Conservation (phyloP, 345 rosid genomes). For the Dipteronia sinensis region DNA sequence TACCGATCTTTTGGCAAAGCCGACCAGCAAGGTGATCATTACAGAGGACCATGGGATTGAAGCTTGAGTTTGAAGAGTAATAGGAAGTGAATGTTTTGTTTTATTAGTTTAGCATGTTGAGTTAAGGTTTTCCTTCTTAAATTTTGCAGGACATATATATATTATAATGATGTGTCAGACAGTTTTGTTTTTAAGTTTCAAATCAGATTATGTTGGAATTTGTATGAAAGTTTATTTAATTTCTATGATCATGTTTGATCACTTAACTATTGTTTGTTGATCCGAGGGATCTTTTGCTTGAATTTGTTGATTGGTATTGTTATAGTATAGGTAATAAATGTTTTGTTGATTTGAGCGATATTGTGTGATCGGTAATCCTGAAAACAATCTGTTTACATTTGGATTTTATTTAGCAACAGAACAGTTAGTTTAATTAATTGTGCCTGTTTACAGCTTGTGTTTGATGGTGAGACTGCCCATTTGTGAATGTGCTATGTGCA, state of each 20-base stretch:
- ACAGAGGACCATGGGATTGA: conserved; percentile 34
- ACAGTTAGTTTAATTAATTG: too few relatives aligned
- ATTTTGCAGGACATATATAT: background rate
- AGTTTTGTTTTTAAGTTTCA: conserved; percentile 9
- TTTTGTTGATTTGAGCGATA: too few relatives aligned
- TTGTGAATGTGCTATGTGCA: too few relatives aligned
- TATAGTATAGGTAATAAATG: too few relatives aligned
- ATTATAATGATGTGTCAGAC: background rate
- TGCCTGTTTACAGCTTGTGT: too few relatives aligned
- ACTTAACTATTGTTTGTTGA: too few relatives aligned
- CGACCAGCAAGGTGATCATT: conserved; percentile 35
- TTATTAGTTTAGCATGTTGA: conserved; percentile 7
- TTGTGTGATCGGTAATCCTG: too few relatives aligned
- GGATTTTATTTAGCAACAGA: too few relatives aligned
- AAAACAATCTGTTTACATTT: too few relatives aligned
- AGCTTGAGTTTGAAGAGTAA: conserved; percentile 21
- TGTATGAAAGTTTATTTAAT: conserved; percentile 3
- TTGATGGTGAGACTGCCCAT: too few relatives aligned
- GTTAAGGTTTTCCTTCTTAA: conserved; percentile 1
- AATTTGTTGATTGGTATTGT: too few relatives aligned
- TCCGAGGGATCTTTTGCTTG: too few relatives aligned
- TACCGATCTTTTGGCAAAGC: conserved; percentile 53
- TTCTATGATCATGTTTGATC: background rate
- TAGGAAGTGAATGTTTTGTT: conserved; percentile 13
- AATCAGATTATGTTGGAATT: conserved; percentile 2